Base-by-base conservation (phyloP, 495 filamentous ascomycete genomes). In the Astrocystis sublimbata region DNA sequence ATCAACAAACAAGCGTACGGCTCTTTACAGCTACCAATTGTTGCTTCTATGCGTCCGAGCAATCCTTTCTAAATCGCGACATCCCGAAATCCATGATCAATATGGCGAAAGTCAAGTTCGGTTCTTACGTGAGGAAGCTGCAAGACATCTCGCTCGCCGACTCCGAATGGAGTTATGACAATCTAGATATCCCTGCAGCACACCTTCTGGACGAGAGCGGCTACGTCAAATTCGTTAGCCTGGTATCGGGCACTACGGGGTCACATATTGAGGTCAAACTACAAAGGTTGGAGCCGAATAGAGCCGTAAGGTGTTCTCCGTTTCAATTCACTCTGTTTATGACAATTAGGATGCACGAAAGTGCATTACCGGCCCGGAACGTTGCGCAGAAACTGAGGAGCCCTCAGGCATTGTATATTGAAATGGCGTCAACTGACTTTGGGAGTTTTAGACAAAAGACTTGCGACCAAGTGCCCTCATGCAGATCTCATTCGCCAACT, bases 401-500 rank as follows among this genome's bases (percentile, higher is more conserved):
- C n/a, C n/a, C n/a, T n/a, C n/a, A n/a, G n/a, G n/a, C n/a, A n/a
- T n/a, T n/a, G n/a, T n/a, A n/a, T n/a, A n/a, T n/a, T n/a, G n/a
- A n/a, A n/a, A n/a, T n/a, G n/a, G n/a, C n/a, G n/a, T n/a, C n/a
- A n/a, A n/a, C n/a, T n/a, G n/a, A n/a, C n/a, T n/a, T n/a, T n/a
- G n/a, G n/a, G n/a, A n/a, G n/a, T n/a, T n/a, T n/a, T n/a, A n/a
- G n/a, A 73, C 73, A 23, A 43, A 65, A 6, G 52, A 41, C 7
- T 65, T 73, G 12, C 60, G 62, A 3, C 61, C 70, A 5, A 66
- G 77, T 46, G 57, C 63, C 6, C 72, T 79, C 52, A 19, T 80
- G n/a, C 52, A 72, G 13, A 65, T 81, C 8, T 78, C 77, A 2
- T 68, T 78, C 51, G 68, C 78, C 1, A 66, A 75, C 23, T 81